Evolutionary conservation across 225 moss, liverwort and hornwort species (phyloP).

Genomic region (Ulota crispa): DNA sequence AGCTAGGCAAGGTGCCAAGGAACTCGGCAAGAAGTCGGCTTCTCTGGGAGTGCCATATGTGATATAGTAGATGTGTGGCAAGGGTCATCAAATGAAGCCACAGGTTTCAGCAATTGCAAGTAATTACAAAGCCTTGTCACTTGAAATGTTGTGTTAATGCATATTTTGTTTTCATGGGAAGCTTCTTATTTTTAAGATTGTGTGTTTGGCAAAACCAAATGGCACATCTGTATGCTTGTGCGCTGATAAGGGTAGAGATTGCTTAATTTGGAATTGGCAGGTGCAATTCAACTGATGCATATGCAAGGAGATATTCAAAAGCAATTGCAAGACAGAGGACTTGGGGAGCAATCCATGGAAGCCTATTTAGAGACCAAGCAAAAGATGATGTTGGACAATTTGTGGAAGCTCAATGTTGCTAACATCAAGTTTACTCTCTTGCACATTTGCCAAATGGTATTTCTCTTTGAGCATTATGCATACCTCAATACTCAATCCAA

Average conservation of each 20-base stretch:
- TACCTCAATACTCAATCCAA: background rate
- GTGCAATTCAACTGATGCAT: constrained; percentile 79
- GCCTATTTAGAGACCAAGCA: constrained; percentile 75
- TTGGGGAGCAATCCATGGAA: constrained; percentile 51
- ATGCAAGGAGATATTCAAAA: constrained; percentile 80
- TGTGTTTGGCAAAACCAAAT: background rate
- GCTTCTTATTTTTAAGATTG: background rate
- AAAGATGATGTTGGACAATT: constrained; percentile 59
- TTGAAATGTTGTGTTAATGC: background rate
- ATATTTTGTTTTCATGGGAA: background rate
- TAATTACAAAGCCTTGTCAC: too few species aligned
- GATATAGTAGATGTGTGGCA: constrained; percentile 83
- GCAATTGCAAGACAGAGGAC: constrained; percentile 46
- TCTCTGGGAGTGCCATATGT: constrained; percentile 76
- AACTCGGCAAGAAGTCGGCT: too few species aligned
- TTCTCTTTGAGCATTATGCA: background rate
- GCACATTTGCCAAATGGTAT: constrained; percentile 78
- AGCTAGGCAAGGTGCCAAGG: too few species aligned
- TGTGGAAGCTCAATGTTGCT: constrained; percentile 95
- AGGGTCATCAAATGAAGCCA: constrained; percentile 81
- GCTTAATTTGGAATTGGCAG: constrained; percentile 36
- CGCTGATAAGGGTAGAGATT: background rate
- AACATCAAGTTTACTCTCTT: constrained; percentile 84
- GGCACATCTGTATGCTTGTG: background rate
- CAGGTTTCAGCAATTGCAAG: too few species aligned